These are phyloP conservation scores for Suillus tomentosus DNA, from an alignment of 768 basidiomycete genomes.

Conservation along the genomic window DNA sequence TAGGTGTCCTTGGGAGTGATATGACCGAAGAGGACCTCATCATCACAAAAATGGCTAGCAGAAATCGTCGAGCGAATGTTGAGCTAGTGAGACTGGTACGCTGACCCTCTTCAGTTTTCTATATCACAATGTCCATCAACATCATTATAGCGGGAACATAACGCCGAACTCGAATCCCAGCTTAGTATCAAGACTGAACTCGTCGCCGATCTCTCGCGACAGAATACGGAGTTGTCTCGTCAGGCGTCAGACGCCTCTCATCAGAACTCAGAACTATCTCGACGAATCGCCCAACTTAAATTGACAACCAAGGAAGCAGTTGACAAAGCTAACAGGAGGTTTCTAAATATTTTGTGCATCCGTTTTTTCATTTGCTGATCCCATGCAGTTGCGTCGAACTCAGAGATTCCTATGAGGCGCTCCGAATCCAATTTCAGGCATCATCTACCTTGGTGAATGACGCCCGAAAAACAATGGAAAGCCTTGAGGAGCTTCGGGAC, in stretches of 20 bases:
- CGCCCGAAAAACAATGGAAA: conserved; percentile 29
- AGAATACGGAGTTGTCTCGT: conserved; percentile 15
- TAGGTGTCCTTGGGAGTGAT: conserved; percentile 1
- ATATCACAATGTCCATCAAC: background rate
- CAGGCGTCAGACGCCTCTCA: background rate
- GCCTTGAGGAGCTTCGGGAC: conserved; percentile 27
- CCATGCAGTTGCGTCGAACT: conserved; percentile 31
- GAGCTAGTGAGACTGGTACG: conserved; percentile 20
- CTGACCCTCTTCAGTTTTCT: background rate
- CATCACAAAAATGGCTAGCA: conserved; percentile 9
- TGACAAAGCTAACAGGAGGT: conserved; percentile 24
- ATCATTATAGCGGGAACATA: conserved; percentile 22
- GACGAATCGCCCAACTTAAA: background rate
- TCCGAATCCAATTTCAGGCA: conserved; percentile 28
- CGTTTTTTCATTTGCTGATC: background rate
- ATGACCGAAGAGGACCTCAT: conserved; percentile 10
- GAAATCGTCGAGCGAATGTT: conserved; percentile 11
- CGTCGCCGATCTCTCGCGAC: conserved; percentile 15
- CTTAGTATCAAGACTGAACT: conserved; percentile 22
- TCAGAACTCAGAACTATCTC: conserved; percentile 8
- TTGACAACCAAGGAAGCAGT: conserved; percentile 20
- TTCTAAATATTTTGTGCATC: background rate
- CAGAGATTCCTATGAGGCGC: conserved; percentile 30
- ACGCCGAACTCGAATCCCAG: conserved; percentile 21
- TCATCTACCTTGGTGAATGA: conserved; percentile 25